These are phyloP conservation scores for Sutorius australiensis DNA, from an alignment of 768 basidiomycete species.

Conservation along the genomic window DNA sequence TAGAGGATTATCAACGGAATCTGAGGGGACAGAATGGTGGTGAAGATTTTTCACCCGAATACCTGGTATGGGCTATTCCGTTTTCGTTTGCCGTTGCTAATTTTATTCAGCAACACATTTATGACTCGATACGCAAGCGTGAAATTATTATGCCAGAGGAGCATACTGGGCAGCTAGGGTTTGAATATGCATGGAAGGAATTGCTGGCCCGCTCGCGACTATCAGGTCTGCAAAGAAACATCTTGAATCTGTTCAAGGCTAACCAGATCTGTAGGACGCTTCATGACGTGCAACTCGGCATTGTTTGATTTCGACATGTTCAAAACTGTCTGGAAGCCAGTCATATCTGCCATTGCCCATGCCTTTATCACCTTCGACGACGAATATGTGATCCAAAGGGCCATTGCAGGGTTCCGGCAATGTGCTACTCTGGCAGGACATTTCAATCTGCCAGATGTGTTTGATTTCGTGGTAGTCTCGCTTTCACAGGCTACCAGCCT, in stretches of 20 bases:
- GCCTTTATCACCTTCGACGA: slow-evolving; percentile 97
- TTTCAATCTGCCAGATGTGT: slow-evolving; percentile 90
- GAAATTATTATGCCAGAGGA: slow-evolving; percentile 99
- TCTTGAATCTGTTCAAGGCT: slow-evolving; percentile 3
- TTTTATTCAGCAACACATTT: slow-evolving; percentile 68
- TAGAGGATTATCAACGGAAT: slow-evolving; percentile 92
- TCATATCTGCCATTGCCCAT: slow-evolving; percentile 91
- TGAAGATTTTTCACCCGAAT: slow-evolving; percentile 78
- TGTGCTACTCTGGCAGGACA: slow-evolving; percentile 90
- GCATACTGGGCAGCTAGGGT: slow-evolving; percentile 92
- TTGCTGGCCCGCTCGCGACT: slow-evolving; percentile 76
- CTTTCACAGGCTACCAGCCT: slow-evolving; percentile 90
- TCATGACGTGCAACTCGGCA: slow-evolving; percentile 73
- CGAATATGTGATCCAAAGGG: slow-evolving; percentile 92
- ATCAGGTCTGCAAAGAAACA: slow-evolving; percentile 51
- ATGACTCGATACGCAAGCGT: slow-evolving; percentile 88
- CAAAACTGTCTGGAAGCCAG: slow-evolving; percentile 85
- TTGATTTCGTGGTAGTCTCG: slow-evolving; percentile 93
- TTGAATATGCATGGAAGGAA: slow-evolving; percentile 99
- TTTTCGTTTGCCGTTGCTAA: slow-evolving; percentile 8
- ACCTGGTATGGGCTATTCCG: slow-evolving; percentile 52
- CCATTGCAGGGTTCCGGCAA: slow-evolving; percentile 95
- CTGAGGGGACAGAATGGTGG: slow-evolving; percentile 89
- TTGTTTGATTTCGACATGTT: slow-evolving; percentile 93
- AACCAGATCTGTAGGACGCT: slow-evolving; percentile 44